Evolutionary conservation across 192 early-diverging fungal genomes (phyloP).

Genomic region (Coemansia sp.): DNA sequence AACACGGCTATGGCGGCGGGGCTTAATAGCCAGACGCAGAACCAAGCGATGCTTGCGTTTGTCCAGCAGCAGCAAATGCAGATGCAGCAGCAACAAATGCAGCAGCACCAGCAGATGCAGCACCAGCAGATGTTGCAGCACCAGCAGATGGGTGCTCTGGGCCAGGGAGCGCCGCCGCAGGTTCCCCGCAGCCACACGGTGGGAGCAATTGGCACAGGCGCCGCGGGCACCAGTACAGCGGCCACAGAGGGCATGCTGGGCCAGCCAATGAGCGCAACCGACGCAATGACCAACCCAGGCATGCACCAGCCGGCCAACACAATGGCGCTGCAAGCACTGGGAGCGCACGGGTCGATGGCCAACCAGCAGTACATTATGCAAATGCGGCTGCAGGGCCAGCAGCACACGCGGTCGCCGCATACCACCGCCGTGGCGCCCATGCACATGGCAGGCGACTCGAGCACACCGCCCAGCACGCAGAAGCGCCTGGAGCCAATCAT

Average conservation of each 20-base stretch:
- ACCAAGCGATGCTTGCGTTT: slow-evolving; percentile 24
- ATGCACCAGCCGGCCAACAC: neutral
- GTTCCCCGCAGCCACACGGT: slow-evolving; percentile 2
- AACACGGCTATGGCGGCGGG: slow-evolving; percentile 9
- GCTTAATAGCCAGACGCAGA: slow-evolving; percentile 1
- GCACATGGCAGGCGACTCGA: neutral
- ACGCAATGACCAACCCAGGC: neutral
- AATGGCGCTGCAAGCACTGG: neutral
- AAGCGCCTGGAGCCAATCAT: neutral
- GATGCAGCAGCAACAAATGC: slow-evolving; percentile 4
- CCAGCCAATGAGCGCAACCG: neutral
- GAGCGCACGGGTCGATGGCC: slow-evolving; percentile 9
- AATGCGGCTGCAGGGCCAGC: slow-evolving; percentile 14
- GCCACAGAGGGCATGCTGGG: neutral
- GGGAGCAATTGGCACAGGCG: neutral
- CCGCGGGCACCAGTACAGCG: no score
- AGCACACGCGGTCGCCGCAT: slow-evolving; percentile 2
- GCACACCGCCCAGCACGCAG: neutral
- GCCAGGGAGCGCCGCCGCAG: neutral
- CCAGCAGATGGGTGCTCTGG: slow-evolving; percentile 4
- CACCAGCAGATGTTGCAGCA: slow-evolving; percentile 12
- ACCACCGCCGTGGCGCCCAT: slow-evolving; percentile 1
- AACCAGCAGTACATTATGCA: slow-evolving; percentile 23
- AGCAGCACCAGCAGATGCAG: slow-evolving; percentile 16
- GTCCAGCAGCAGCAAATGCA: slow-evolving; percentile 17